These are phyloP conservation scores for Cyberlindnera maclurae DNA, from an alignment of 805 yeast genomes.

Conservation along the genomic window DNA sequence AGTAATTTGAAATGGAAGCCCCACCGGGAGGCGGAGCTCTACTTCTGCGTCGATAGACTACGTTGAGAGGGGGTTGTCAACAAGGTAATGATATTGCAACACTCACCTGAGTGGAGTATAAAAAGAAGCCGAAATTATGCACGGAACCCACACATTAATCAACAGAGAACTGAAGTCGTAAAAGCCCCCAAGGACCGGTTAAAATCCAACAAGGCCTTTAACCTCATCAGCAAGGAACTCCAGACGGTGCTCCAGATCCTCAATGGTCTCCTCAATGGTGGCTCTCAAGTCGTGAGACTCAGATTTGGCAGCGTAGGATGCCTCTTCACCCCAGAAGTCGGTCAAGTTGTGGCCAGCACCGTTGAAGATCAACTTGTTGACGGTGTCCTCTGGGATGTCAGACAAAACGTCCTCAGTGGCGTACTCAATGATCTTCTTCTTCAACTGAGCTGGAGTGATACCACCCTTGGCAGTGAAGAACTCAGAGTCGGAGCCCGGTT, in stretches of 20 bases:
- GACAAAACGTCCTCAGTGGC: conserved; percentile 53
- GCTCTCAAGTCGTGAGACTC: conserved; percentile 6
- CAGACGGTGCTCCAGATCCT: conserved; percentile 17
- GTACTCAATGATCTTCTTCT: conserved; percentile 65
- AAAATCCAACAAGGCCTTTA: conserved; percentile 13
- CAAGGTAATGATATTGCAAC: no score
- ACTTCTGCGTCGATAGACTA: no score
- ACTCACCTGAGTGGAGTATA: not conserved
- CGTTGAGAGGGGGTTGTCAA: no score
- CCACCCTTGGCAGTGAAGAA: conserved; percentile 46
- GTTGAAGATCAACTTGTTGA: conserved; percentile 69
- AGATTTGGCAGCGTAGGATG: conserved; percentile 1
- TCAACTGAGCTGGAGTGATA: conserved; percentile 66
- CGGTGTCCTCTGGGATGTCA: conserved; percentile 68
- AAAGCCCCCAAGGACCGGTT: conserved; percentile 1
- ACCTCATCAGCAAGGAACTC: conserved; percentile 11
- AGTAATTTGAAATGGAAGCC: no score
- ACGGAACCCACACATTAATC: not conserved
- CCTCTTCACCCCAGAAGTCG: conserved; percentile 22
- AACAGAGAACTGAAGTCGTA: not conserved
- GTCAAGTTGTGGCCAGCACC: conserved; percentile 69
- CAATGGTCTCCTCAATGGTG: conserved; percentile 15
- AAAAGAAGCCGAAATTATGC: conserved; percentile 1
- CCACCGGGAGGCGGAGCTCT: no score
- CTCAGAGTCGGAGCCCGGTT: conserved; percentile 65